Base-by-base conservation (phyloP, 306 rosid species). In the Rubus idaeus region DNA sequence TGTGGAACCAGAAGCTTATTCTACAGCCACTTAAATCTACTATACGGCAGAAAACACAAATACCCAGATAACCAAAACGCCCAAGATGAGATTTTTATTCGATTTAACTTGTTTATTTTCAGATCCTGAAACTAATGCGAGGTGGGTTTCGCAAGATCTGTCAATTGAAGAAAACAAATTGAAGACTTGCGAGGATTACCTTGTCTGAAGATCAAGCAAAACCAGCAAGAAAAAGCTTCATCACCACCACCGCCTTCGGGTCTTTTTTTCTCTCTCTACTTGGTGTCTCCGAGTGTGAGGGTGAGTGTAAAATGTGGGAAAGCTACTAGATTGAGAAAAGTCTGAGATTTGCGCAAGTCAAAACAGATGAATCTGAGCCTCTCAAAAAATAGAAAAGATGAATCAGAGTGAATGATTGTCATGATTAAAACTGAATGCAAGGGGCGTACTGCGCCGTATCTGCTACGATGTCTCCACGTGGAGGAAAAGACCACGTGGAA, bases 41-140 rank as follows among this genome's bases (percentile, higher is more conserved):
- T 44, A 44, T 60, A 50, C 1, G 23, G 30, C 10, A 67, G 50
- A 40, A 75, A 50, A 61, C 73, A 78, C 73, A 50, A 74, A 79
- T 6, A 71, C 90, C 92, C 87, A 85, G 71, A 81, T 81, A 74
- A 58, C 67, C 55, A 83, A 81, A 88, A 46, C 62, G 75, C 46
- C 68, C 70, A 75, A 70, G 57, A 23, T 14, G 23, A 47, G 67
- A 18, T 18, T 44, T 56, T 47, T 52, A n/a, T 44, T 51, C 50
- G 30, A 56, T 49, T 40, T 46, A 21, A 47, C 26, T 67, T 13
- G 7, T 45, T 58, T 49, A 46, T 30, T 52, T 63, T 78, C 45
- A 42, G 78, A 83, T 89, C 87, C 87, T 81, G 77, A 57, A 18
- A 68, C 73, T 39, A 77, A 83, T 37, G 11, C 9, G 13, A 82